Percentiles rank a stretch among this genome's conserved stretches.
These are phyloP conservation scores for Schwanniomyces polymorphus DNA, from an alignment of 805 yeast species.

Conservation along the genomic window DNA sequence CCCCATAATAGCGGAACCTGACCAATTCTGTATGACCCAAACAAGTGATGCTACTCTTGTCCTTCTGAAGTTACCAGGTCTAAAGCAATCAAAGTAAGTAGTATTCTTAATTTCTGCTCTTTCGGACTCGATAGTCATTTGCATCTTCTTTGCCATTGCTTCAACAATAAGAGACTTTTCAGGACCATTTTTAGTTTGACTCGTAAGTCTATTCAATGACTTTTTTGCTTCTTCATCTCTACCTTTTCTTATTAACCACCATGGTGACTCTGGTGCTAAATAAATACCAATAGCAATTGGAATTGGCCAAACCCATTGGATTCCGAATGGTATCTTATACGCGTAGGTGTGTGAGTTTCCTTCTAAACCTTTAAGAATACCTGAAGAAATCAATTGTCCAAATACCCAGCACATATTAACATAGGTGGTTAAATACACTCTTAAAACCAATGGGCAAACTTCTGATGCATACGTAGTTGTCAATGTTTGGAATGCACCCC, in stretches of 20 bases:
- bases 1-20: constrained; percentile 40
- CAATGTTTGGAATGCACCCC: constrained; percentile 44
- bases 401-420: constrained; percentile 39
- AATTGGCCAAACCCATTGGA: constrained; percentile 41
- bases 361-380: constrained; percentile 37
- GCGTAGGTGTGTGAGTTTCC: constrained; percentile 26
- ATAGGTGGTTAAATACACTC: constrained; percentile 40
- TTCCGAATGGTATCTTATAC: constrained; percentile 41
- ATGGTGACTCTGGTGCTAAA: constrained; percentile 49
- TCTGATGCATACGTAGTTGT: constrained; percentile 44
- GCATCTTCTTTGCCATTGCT: constrained; percentile 1
- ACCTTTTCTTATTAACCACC: constrained; percentile 43
- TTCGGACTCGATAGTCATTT: constrained; percentile 1
- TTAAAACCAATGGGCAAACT: constrained; percentile 40
- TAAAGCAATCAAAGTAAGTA: constrained; percentile 45
- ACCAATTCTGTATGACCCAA: background rate
- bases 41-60: constrained; percentile 38
- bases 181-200: background rate
- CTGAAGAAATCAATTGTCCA: constrained; percentile 42
- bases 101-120: constrained; percentile 6
- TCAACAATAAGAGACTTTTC: background rate
- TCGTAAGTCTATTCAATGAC: constrained; percentile 21
- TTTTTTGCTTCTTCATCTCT: constrained; percentile 29
- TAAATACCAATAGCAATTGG: constrained; percentile 34
- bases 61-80: constrained; percentile 43